Evolutionary conservation across 768 basidiomycete genomes (phyloP), one percentile per base, ranked within the genome.

Genomic region (Podaxis rugospora): DNA sequence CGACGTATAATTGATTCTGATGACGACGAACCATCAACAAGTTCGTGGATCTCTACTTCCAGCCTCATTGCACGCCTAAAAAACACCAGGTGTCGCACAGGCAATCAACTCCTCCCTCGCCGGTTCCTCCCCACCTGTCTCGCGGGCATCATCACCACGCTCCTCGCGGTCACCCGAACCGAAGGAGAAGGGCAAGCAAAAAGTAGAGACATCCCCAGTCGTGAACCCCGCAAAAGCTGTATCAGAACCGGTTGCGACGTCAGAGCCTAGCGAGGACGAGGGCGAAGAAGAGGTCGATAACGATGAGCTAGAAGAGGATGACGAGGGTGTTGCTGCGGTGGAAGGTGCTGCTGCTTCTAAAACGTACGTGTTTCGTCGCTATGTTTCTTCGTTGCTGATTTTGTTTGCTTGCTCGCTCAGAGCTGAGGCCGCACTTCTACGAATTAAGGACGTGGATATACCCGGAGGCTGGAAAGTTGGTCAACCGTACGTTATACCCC

Each of bases 401-500:
- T 32, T 32, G 32, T 32, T 39, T 61, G 42, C 55, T 50, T 28
- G 47, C 32, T 59, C 27, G 16, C 5, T 49, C 59, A 88, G 92
- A 72, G 90, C 85, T n/a, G 83, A 91, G 68, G 83, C 83, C 42
- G 88, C 83, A 7, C 71, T 92, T 32, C 80, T 78, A 21, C 80
- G 80, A 65, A 81, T 76, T 50, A 71, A 78, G 18, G 87, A 92
- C 40, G 88, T 92, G n/a, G 91, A 92, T 69, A 76, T 92, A 27
- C 77, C 83, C 55, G 88, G 88, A 18, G 89, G 89, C 16, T 93
- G 95, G 95, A 89, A 92, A 76, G 76, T 77, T 25, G 94, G 93
- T 11, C 78, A 89, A 65, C 84, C 92, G 95, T 95, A 69, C 66
- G 92, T 81, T 39, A n/a, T 44, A 18, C 32, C 55, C 23, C 13